Percentiles rank a stretch among this genome's conserved stretches.
Conservation (phyloP, 441 rosid genomes). For the Manihot esculenta region DNA sequence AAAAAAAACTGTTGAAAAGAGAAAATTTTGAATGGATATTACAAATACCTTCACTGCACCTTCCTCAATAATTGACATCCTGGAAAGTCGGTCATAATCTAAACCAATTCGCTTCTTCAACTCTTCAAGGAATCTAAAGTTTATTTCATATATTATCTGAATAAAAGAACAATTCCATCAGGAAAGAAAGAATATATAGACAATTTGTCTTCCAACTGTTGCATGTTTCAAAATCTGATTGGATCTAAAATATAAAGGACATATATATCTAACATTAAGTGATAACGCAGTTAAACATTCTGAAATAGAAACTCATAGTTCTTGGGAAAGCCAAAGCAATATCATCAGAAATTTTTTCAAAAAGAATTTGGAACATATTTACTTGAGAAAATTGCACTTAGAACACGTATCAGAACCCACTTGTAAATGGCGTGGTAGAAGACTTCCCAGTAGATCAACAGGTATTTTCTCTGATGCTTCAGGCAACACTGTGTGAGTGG, state of each 20-base stretch:
- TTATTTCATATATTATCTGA: conserved; percentile 56
- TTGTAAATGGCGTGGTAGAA: conserved; percentile 62
- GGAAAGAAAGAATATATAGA: neutral
- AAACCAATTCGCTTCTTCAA: conserved; percentile 48
- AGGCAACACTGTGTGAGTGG: conserved; percentile 50
- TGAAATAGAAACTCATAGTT: neutral
- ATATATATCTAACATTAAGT: neutral
- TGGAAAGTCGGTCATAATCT: conserved; percentile 48
- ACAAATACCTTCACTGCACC: conserved; percentile 52
- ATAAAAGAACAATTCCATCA: conserved; percentile 15
- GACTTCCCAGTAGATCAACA: conserved; percentile 46
- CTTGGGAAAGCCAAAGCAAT: neutral
- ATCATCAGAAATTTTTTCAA: neutral
- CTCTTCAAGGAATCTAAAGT: conserved; percentile 45
- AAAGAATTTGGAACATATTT: neutral
- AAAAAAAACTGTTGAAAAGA: neutral
- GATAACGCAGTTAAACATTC: neutral
- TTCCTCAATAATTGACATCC: conserved; percentile 58
- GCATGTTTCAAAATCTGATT: neutral
- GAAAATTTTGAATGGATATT: neutral
- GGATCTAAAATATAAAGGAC: neutral
- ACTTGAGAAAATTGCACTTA: neutral
- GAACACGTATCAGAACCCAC: conserved; percentile 27
- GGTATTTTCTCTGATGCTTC: conserved; percentile 52
- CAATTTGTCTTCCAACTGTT: neutral